These are phyloP conservation scores for Chrysanthemum lavandulifolium DNA, from an alignment of 129 eudicot genomes.

Conservation along the genomic window DNA sequence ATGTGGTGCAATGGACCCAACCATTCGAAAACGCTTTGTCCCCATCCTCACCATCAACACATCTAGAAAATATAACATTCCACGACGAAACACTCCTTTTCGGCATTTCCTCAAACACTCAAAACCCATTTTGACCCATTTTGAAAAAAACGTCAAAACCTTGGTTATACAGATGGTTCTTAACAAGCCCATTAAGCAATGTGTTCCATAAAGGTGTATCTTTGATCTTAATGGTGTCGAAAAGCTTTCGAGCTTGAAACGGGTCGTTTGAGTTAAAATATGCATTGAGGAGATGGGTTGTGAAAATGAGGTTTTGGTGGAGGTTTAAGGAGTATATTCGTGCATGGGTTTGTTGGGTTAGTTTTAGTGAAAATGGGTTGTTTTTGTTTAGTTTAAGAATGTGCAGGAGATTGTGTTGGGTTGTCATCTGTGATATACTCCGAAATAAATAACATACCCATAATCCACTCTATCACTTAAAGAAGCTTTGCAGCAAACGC, in stretches of 20 bases:
- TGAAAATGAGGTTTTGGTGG: slow-evolving; percentile 42
- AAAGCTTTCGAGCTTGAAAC: slow-evolving; percentile 35
- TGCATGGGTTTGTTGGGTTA: slow-evolving; percentile 52
- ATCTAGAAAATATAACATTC: slow-evolving; percentile 53
- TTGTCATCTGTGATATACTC: slow-evolving; percentile 22
- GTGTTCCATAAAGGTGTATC: slow-evolving; percentile 46
- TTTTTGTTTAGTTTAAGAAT: no score
- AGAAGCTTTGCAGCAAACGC: no score
- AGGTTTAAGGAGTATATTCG: slow-evolving; percentile 38
- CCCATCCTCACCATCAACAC: neutral
- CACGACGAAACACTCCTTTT: slow-evolving; percentile 60
- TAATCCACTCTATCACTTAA: no score
- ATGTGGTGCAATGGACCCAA: no score
- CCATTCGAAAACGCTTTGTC: no score
- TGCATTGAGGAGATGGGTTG: slow-evolving; percentile 51
- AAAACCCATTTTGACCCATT: slow-evolving; percentile 32
- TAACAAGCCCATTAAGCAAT: slow-evolving; percentile 41
- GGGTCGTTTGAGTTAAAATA: slow-evolving; percentile 15
- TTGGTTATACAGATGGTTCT: slow-evolving; percentile 27
- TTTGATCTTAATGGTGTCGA: slow-evolving; percentile 40
- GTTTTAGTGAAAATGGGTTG: slow-evolving; percentile 23
- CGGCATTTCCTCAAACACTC: slow-evolving; percentile 30
- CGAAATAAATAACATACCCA: no score
- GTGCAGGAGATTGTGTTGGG: no score
- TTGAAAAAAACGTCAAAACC: slow-evolving; percentile 33